Evolutionary conservation across 192 early-diverging fungal species (phyloP).

Genomic region (Gonapodya prolifera): DNA sequence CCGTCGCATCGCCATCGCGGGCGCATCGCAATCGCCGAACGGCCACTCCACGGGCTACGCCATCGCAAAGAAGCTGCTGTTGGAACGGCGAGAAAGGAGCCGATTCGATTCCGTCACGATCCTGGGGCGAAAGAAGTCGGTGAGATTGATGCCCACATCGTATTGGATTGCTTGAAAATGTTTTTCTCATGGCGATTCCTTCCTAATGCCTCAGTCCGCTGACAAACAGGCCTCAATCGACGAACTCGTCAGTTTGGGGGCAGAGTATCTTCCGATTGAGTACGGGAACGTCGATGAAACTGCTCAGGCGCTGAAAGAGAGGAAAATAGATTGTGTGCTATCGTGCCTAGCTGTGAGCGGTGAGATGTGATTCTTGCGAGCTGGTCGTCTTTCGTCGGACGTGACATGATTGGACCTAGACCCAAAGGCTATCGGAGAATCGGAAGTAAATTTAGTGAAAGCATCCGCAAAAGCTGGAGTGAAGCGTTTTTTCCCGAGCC

Average conservation of each 20-base stretch:
- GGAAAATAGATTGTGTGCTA: not conserved
- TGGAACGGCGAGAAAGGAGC: not conserved
- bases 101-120: not conserved
- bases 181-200: not conserved
- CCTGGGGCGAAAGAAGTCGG: not conserved
- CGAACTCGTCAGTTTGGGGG: not conserved
- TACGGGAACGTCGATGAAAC: not conserved
- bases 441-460: not conserved
- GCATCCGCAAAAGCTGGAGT: constrained; percentile 1
- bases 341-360: not conserved
- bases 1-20: constrained; percentile 2
- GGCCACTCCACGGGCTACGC: not conserved
- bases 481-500: not conserved
- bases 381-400: not conserved
- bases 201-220: not conserved
- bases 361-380: not conserved
- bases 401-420: not conserved
- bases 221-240: not conserved
- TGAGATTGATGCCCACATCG: no score
- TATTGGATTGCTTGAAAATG: no score
- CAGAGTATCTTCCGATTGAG: not conserved
- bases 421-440: not conserved
- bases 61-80: not conserved
- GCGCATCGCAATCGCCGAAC: not conserved
- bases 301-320: not conserved